phyloP scores from a whole-genome alignment of 768 basidiomycete genomes.

The Leccinum subtestaceum region DNA sequence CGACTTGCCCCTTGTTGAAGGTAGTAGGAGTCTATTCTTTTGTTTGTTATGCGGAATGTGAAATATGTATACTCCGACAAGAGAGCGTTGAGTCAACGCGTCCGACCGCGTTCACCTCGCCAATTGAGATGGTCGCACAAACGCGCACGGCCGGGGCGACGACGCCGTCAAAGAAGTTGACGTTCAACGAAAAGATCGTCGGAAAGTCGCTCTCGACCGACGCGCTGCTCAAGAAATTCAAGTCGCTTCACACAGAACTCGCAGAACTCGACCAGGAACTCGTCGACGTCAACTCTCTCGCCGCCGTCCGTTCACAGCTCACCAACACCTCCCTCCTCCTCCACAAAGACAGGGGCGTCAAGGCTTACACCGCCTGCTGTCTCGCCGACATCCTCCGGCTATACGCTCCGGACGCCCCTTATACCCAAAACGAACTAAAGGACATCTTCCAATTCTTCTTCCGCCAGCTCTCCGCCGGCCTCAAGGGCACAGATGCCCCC shows the following conservation, averaged over 20 bases:
- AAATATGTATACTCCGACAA: slow-evolving; percentile 11
- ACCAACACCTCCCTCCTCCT: slow-evolving; percentile 76
- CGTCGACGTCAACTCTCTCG: slow-evolving; percentile 73
- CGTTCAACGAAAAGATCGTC: slow-evolving; percentile 80
- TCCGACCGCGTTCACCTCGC: background rate
- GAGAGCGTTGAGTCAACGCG: slow-evolving; percentile 14
- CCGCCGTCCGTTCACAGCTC: slow-evolving; percentile 71
- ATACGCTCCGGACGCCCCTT: slow-evolving; percentile 97
- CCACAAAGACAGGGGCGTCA: slow-evolving; percentile 95
- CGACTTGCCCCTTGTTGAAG: too few relatives aligned
- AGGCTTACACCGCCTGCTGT: slow-evolving; percentile 92
- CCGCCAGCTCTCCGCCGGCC: slow-evolving; percentile 71
- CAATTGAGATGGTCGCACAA: slow-evolving; percentile 61
- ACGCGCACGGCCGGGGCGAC: slow-evolving; percentile 54
- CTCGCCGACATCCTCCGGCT: slow-evolving; percentile 90
- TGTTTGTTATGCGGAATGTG: background rate
- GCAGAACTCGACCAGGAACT: slow-evolving; percentile 84
- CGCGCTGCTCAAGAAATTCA: slow-evolving; percentile 81
- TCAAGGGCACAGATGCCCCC: slow-evolving; percentile 73
- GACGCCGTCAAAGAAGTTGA: slow-evolving; percentile 56
- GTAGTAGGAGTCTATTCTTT: too few relatives aligned
- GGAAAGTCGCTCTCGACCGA: slow-evolving; percentile 79
- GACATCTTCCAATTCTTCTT: slow-evolving; percentile 98
- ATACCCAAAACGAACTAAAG: slow-evolving; percentile 81
- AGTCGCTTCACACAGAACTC: slow-evolving; percentile 72